Conservation (phyloP, 805 yeast genomes). For the Kuraishia floccosa region DNA sequence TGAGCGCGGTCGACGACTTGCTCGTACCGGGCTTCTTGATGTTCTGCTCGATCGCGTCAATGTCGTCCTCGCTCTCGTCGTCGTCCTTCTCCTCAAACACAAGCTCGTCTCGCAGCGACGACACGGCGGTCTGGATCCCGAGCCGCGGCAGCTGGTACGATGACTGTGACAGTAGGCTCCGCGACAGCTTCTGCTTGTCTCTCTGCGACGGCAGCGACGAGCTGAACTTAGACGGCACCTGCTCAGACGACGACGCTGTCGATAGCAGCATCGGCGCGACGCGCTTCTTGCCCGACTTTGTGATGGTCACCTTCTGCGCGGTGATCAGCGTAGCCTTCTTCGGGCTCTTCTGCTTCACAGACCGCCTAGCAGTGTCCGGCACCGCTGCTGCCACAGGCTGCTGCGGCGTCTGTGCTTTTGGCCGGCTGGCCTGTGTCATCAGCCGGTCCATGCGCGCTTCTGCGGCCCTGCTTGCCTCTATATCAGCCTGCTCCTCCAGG, state of each 20-base stretch:
- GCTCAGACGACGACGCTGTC: too few relatives aligned
- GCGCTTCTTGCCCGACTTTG: slow-evolving; percentile 68
- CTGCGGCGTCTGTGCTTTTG: neutral
- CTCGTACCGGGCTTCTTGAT: slow-evolving; percentile 11
- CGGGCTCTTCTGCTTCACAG: slow-evolving; percentile 15
- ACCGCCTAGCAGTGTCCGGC: slow-evolving; percentile 2
- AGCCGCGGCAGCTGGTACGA: slow-evolving; percentile 46
- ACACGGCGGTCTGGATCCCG: slow-evolving; percentile 55
- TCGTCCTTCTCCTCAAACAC: slow-evolving; percentile 12
- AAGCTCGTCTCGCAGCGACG: slow-evolving; percentile 35
- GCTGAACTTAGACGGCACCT: too few relatives aligned
- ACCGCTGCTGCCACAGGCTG: neutral
- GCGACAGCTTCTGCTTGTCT: slow-evolving; percentile 13
- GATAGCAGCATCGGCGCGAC: slow-evolving; percentile 59
- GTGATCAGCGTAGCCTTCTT: slow-evolving; percentile 16
- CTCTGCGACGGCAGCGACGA: slow-evolving; percentile 6
- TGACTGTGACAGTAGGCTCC: slow-evolving; percentile 23
- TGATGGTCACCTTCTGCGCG: slow-evolving; percentile 42
- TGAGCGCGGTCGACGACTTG: slow-evolving; percentile 22
- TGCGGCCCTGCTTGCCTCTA: neutral
- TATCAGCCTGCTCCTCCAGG: slow-evolving; percentile 54
- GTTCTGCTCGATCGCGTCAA: slow-evolving; percentile 32
- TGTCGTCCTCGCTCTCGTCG: slow-evolving; percentile 25
- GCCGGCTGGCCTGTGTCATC: slow-evolving; percentile 18
- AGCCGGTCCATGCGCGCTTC: slow-evolving; percentile 11